These are phyloP conservation scores for Cytospora piceicola DNA, from an alignment of 2,329 filamentous ascomycete genomes.

Conservation along the genomic window DNA sequence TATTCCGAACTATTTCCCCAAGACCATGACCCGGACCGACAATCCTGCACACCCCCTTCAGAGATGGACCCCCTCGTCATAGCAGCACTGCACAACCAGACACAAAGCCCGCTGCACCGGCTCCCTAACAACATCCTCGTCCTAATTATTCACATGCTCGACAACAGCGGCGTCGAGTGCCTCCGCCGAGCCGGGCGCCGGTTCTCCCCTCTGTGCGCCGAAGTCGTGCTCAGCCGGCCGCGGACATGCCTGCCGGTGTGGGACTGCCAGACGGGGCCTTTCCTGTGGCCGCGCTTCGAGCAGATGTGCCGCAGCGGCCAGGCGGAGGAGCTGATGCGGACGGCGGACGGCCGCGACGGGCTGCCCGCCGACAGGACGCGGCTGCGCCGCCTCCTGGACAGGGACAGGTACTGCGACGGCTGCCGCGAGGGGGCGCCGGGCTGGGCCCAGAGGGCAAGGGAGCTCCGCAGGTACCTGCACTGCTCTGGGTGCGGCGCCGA, in stretches of 20 bases:
- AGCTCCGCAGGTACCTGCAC: constrained; percentile 10
- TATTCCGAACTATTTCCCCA: not conserved
- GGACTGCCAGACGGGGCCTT: not conserved
- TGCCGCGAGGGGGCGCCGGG: not conserved
- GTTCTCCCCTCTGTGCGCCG: constrained; percentile 1
- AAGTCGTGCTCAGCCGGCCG: not conserved
- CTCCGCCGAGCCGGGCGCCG: constrained; percentile 5
- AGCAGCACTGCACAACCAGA: not conserved
- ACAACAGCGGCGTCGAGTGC: constrained; percentile 9
- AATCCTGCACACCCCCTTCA: not conserved
- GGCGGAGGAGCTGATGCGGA: not conserved
- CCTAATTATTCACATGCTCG: constrained; percentile 1
- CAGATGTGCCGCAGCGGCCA: not conserved
- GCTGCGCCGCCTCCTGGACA: not conserved
- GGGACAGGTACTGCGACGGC: constrained; percentile 1
- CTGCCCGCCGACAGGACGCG: not conserved
- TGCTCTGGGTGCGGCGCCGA: constrained; percentile 11
- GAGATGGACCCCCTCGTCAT: constrained; percentile 9
- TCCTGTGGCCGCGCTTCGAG: not conserved
- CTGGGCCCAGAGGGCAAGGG: not conserved
- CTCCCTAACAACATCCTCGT: constrained; percentile 4
- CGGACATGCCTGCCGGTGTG: not conserved
- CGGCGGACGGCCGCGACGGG: not conserved
- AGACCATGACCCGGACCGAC: not conserved
- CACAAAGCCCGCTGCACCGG: not conserved